These are phyloP conservation scores for Sambucus nigra DNA, from an alignment of 129 eudicot species.

Conservation along the genomic window DNA sequence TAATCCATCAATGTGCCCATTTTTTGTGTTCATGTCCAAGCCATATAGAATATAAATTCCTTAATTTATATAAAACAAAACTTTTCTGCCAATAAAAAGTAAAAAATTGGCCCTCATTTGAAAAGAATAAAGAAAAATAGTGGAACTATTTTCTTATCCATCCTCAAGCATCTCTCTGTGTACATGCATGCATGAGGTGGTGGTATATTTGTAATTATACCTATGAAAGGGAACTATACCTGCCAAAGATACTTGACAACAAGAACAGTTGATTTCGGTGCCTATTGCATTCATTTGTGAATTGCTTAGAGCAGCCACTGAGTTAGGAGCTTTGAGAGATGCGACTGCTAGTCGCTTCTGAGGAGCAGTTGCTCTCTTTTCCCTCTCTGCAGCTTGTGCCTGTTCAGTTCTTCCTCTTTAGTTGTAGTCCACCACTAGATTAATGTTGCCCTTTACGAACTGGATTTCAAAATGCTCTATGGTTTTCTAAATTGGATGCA, in stretches of 20 bases:
- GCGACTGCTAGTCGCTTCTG: slow-evolving; percentile 61
- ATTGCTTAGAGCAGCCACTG: slow-evolving; percentile 14
- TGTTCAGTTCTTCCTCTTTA: slow-evolving; percentile 59
- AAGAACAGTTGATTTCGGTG: slow-evolving; percentile 49
- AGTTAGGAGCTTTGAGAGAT: slow-evolving; percentile 21
- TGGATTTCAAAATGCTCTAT: slow-evolving; percentile 9
- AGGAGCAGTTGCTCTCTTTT: slow-evolving; percentile 92
- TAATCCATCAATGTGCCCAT: not conserved
- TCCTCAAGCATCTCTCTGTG: slow-evolving; percentile 84
- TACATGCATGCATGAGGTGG: slow-evolving; percentile 83
- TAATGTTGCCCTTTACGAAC: slow-evolving; percentile 18
- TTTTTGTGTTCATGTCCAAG: not conserved
- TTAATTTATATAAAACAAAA: too few relatives aligned
- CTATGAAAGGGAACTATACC: slow-evolving; percentile 95
- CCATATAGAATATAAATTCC: not conserved
- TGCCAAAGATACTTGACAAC: slow-evolving; percentile 60
- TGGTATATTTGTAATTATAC: slow-evolving; percentile 86
- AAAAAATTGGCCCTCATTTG: not conserved
- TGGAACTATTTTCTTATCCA: slow-evolving; percentile 17
- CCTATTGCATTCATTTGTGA: slow-evolving; percentile 18
- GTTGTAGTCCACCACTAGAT: slow-evolving; percentile 20
- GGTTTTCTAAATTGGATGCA: slow-evolving; percentile 12
- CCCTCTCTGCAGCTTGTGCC: slow-evolving; percentile 68
- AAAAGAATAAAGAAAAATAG: too few relatives aligned
- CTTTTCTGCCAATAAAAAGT: too few relatives aligned